Evolutionary conservation across 345 rosid species (phyloP).

Genomic region (Stellera chamaejasme): DNA sequence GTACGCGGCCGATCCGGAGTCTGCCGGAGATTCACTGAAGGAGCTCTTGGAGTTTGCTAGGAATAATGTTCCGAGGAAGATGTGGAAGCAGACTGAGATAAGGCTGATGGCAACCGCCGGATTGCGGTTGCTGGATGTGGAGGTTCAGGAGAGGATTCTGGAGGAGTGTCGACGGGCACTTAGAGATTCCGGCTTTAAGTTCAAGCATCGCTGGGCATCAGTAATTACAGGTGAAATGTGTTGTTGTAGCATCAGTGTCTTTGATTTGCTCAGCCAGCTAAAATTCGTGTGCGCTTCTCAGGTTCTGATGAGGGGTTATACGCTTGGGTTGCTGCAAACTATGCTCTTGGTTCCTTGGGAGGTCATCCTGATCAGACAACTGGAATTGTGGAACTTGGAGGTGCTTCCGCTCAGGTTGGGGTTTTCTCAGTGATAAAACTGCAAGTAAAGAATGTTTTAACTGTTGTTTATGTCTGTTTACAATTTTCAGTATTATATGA

Average conservation of each 20-base stretch:
- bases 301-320: constrained; percentile 98
- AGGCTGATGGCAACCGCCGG: constrained; percentile 97
- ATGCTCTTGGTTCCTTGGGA: constrained; percentile 75
- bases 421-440: constrained; percentile 3
- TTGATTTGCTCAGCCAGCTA: constrained; percentile 1
- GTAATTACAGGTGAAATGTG: constrained; percentile 61
- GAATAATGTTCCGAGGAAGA: constrained; percentile 37
- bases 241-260: not conserved
- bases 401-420: constrained; percentile 91
- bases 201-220: constrained; percentile 64
- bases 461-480: too few relatives aligned
- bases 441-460: not conserved
- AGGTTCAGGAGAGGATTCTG: constrained; percentile 49
- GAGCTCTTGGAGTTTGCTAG: constrained; percentile 64
- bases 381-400: constrained; percentile 95
- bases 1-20: constrained; percentile 44
- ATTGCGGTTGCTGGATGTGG: constrained; percentile 55
- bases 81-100: constrained; percentile 65
- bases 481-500: too few relatives aligned
- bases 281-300: constrained; percentile 16
- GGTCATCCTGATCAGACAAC: constrained; percentile 66
- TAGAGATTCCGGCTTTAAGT: constrained; percentile 56
- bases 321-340: constrained; percentile 93
- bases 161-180: constrained; percentile 43
- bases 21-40: constrained; percentile 43